These are phyloP conservation scores for Starmera stellimalicola DNA, from an alignment of 1,139 yeast genomes.

Conservation along the genomic window DNA sequence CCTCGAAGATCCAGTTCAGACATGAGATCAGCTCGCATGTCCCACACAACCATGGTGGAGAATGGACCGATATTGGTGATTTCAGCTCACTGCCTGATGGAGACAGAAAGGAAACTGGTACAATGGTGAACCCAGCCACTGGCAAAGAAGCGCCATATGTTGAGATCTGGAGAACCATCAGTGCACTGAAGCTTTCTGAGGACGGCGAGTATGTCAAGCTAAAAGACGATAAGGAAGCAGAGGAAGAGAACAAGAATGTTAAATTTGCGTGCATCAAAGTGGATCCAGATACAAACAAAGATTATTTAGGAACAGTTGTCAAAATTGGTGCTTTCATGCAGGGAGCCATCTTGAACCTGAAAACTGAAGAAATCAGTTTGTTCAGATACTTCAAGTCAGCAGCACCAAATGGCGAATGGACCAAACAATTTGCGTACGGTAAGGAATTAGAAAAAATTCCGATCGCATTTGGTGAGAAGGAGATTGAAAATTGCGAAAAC, in stretches of 20 bases:
- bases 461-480: constrained; percentile 8
- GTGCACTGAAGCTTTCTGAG: constrained; percentile 29
- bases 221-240: constrained; percentile 1
- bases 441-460: constrained; percentile 12
- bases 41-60: constrained; percentile 12
- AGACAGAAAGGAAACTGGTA: constrained; percentile 43
- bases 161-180: constrained; percentile 51
- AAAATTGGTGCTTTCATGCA: constrained; percentile 16
- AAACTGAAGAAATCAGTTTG: constrained; percentile 8
- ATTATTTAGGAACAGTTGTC: constrained; percentile 13
- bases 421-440: constrained; percentile 7
- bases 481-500: constrained; percentile 3
- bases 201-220: constrained; percentile 22
- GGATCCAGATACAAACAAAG: constrained; percentile 2
- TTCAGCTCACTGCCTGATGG: constrained; percentile 32
- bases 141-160: constrained; percentile 36
- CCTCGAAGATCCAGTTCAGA: constrained; percentile 25
- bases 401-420: constrained; percentile 10
- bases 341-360: constrained; percentile 13
- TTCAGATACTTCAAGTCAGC: constrained; percentile 8
- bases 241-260: background rate
- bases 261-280: constrained; percentile 9
- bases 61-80: constrained; percentile 36
- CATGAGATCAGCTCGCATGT: constrained; percentile 34
- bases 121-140: constrained; percentile 40